Conservation (phyloP, 2,329 filamentous ascomycete species). For the Xylaria arbuscula region DNA sequence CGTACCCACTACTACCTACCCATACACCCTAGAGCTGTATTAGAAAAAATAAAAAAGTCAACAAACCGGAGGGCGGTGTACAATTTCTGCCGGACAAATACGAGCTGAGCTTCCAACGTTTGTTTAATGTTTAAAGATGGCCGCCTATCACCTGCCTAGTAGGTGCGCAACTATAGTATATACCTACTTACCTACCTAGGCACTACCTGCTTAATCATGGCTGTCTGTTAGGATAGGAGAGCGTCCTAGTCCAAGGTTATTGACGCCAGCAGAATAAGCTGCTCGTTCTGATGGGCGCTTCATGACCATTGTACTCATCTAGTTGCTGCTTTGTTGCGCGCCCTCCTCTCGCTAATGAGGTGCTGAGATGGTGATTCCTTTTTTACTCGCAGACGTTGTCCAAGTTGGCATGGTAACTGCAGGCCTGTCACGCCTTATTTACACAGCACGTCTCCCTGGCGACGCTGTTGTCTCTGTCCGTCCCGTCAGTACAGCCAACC, state of each 20-base stretch:
- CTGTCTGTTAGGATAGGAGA: slow-evolving; percentile 6
- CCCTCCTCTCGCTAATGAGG: background rate
- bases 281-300: background rate
- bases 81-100: slow-evolving; percentile 36
- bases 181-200: too few species aligned
- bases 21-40: too few species aligned
- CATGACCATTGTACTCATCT: background rate
- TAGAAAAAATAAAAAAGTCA: slow-evolving; percentile 30
- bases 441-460: slow-evolving; percentile 2
- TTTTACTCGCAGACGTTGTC: background rate
- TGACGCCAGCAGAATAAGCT: slow-evolving; percentile 1
- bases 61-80: slow-evolving; percentile 37
- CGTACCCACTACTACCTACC: background rate
- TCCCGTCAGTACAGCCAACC: slow-evolving; percentile 5
- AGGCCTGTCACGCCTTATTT: background rate
- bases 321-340: background rate
- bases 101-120: slow-evolving; percentile 29
- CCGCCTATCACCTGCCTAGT: slow-evolving; percentile 7
- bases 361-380: slow-evolving; percentile 15
- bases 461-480: background rate
- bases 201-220: background rate
- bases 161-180: too few species aligned
- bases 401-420: slow-evolving; percentile 16
- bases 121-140: background rate
- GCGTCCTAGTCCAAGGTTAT: background rate